Evolutionary conservation across 2,329 filamentous ascomycete species (phyloP), one percentile per base, ranked within the genome.

Genomic region (Mycocentrospora acerina): DNA sequence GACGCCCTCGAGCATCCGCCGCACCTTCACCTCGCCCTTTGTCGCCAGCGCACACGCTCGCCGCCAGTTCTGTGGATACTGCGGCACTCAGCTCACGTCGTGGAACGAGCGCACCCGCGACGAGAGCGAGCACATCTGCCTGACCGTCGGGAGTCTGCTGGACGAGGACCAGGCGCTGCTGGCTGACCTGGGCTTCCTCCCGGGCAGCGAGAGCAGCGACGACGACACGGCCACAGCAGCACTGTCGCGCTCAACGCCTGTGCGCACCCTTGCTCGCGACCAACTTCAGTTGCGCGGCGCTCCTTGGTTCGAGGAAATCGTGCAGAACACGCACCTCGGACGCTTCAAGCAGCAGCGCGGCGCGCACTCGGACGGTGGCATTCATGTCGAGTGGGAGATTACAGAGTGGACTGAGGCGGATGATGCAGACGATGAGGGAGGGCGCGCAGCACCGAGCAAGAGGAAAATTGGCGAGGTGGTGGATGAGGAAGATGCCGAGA

Each of bases 21-120:
- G 70, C 33, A 71, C 67, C 29, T 75, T 71, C 53, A 46, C 62
- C 39, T 70, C 66, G 2, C 66, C 62, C 12, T 51, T 63, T 15
- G 46, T 57, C 2, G 81, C 82, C 3, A 44, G 12, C 78, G 81
- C 63, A 55, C 32, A 33, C 6, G 42, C 37, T 32, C 82, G 85
- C 62, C 82, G 88, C 33, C 80, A 89, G 52, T 96, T 96, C 68
- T 96, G 90, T 69, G 90, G 90, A 16, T 94, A 86, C 71, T 95
- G 90, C 64, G 90, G 90, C 35, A 95, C 90, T 0, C 86, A 87
- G 10, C 72, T 96, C 37, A 85, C 85, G 0, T 88, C 85, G 55
- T 95, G 89, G 89, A 85, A 82, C 31, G 90, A 95, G 65, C 69
- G 80, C 16, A 85, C 86, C 0, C 71, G 68, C 1, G 75, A 74